Base-by-base conservation (phyloP, 1,284 basidiomycete genomes). In the Chalciporus sp. region DNA sequence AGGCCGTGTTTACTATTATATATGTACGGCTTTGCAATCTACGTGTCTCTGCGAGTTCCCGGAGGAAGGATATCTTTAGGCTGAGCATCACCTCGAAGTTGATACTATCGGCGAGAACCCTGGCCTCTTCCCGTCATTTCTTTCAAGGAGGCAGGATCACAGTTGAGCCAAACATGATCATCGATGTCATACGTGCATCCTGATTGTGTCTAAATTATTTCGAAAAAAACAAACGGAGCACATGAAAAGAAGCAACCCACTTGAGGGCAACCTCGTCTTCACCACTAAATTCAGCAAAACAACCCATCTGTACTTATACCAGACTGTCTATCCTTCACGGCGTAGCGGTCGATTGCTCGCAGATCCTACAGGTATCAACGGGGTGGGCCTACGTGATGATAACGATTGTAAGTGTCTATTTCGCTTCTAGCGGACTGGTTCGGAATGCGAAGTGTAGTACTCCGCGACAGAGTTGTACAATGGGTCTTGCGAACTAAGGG, bases 41-140 rank as follows among this genome's bases (percentile, higher is more conserved):
- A 20, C 23, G 3, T 23, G 23, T 23, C 23, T 6, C 23, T 23
- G 23, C 6, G 23, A 23, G 23, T 6, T 23, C 6, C 23, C 23
- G 23, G 6, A 23, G 23, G 6, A 23, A 23, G 23, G 6, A 23
- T 23, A 23, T 23, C 23, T 6, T 23, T 23, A 23, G 6, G 23
- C 23, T 23, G 23, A 23, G 23, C 23, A 6, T 43, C 57, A 91
- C 93, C 76, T 95, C 94, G 64, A 95, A 76, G 55, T 87, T 91
- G 54, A 96, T 87, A 61, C 91, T 92, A 67, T 99, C 96, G 0
- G 92, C 92, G 2, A 99, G 79, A 2, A 98, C 96, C 67, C 97
- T 98, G 1, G 95, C 96, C 72, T 99, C 96, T 4, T 95, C 95
- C 95, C 96, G 98, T 29, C 96, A 82, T 69, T 98, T 98, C 0